Conservation (phyloP, 768 basidiomycete genomes). For the Pleurotus cornucopiae region DNA sequence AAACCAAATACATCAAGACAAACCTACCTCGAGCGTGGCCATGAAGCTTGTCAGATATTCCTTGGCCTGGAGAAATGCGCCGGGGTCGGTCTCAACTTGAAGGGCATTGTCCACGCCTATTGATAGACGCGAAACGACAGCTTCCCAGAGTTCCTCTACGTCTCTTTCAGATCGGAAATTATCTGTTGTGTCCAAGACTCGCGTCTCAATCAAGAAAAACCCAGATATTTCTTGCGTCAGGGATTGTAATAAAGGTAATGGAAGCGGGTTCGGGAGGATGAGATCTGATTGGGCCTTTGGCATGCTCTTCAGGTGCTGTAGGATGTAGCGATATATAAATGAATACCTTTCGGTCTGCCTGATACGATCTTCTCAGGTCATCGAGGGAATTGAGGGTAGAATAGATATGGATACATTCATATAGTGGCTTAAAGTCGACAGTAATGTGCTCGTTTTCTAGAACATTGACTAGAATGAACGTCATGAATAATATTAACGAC, state of each 20-base stretch:
- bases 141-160: conserved; percentile 94
- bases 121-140: conserved; percentile 69
- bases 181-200: conserved; percentile 85
- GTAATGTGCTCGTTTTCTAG: conserved; percentile 85
- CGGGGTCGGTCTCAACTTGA: conserved; percentile 70
- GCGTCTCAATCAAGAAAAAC: conserved; percentile 94
- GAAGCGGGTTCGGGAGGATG: conserved; percentile 76
- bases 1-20: not conserved
- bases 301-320: conserved; percentile 6
- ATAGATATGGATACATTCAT: conserved; percentile 97
- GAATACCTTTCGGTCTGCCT: conserved; percentile 89
- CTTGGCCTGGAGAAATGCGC: conserved; percentile 78
- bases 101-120: conserved; percentile 72
- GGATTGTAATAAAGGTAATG: conserved; percentile 60
- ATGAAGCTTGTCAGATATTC: conserved; percentile 82
- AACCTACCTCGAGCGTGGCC: conserved; percentile 82
- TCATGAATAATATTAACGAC: conserved; percentile 11
- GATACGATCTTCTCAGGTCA: conserved; percentile 87
- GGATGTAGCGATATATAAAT: not conserved
- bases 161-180: conserved; percentile 88
- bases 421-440: conserved; percentile 93
- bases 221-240: conserved; percentile 93
- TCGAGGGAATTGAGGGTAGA: conserved; percentile 85
- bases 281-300: conserved; percentile 92
- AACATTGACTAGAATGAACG: conserved; percentile 63